Conservation (phyloP, 129 eudicot species). For the Scalesia atractyloides region DNA sequence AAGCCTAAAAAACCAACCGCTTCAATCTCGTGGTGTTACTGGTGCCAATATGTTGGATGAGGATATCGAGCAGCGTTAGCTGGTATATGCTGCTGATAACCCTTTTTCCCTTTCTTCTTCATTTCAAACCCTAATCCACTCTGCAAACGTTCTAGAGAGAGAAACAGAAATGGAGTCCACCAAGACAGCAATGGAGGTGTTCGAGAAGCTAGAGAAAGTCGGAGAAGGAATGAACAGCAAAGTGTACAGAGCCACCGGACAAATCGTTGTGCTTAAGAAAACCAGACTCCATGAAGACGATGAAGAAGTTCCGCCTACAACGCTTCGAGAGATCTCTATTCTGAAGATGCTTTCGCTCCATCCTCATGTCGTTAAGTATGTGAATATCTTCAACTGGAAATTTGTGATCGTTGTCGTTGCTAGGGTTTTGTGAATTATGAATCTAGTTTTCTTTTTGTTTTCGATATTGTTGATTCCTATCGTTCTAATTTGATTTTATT, state of each 20-base stretch:
- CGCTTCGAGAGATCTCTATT: slow-evolving; percentile 81
- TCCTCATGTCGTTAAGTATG: slow-evolving; percentile 74
- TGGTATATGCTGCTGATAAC: no score
- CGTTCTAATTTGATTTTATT: no score
- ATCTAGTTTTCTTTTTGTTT: no score
- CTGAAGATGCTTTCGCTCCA: slow-evolving; percentile 81
- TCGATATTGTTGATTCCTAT: no score
- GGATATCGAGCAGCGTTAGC: no score
- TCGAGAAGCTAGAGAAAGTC: slow-evolving; percentile 89
- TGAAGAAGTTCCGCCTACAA: slow-evolving; percentile 89
- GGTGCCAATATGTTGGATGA: no score
- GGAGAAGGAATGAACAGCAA: slow-evolving; percentile 91
- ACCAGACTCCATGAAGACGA: slow-evolving; percentile 83
- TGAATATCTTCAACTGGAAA: no score
- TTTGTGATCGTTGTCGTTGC: no score
- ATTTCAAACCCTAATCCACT: slow-evolving; percentile 3
- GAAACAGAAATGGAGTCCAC: slow-evolving; percentile 3
- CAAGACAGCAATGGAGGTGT: slow-evolving; percentile 75
- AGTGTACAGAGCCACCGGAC: slow-evolving; percentile 76
- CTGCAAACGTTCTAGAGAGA: background rate
- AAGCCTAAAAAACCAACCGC: no score
- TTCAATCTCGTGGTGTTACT: no score
- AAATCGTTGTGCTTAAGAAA: slow-evolving; percentile 82
- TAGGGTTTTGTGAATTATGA: no score
- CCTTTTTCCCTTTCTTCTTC: slow-evolving; percentile 19